A percentile compares a stretch with the other conserved stretches of the same genome.
Conservation (phyloP, 2,329 filamentous ascomycete species). For the Nemania diffusa region DNA sequence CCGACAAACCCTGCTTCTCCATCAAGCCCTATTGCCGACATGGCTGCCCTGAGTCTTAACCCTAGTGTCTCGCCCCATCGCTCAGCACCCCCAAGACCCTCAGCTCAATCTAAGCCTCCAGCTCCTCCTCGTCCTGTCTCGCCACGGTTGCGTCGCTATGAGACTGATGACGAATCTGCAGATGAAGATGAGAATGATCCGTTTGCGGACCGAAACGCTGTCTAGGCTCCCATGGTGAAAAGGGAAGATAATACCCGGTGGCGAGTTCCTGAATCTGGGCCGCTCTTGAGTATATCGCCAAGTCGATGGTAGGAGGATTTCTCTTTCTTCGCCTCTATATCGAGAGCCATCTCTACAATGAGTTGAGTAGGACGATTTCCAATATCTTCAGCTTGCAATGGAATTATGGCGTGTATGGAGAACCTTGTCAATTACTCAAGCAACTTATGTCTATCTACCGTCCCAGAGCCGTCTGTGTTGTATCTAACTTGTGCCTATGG, state of each 20-base stretch:
- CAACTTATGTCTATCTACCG: background rate
- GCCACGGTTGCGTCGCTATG: conserved; percentile 62
- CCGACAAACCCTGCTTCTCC: conserved; percentile 50
- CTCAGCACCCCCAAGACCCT: conserved; percentile 59
- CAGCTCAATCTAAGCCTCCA: conserved; percentile 60
- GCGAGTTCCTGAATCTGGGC: conserved; percentile 34
- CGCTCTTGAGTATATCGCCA: background rate
- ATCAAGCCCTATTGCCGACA: conserved; percentile 51
- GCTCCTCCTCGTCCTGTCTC: conserved; percentile 59
- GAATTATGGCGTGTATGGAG: background rate
- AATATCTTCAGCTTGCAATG: background rate
- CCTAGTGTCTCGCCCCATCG: conserved; percentile 54
- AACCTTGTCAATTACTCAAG: background rate
- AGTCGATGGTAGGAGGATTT: background rate
- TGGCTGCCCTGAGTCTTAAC: conserved; percentile 58
- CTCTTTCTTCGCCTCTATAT: background rate
- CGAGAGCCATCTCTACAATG: background rate
- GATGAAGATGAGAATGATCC: conserved; percentile 87
- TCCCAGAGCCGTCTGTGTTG: background rate
- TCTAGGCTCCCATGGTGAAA: conserved; percentile 57
- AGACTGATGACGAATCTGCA: conserved; percentile 63
- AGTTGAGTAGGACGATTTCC: conserved; percentile 1
- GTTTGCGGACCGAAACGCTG: conserved; percentile 84
- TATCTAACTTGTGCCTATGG: background rate
- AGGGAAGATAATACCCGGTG: conserved; percentile 52